Conservation (phyloP, 208 protist genomes). For the Crithidia acanthocephali region DNA sequence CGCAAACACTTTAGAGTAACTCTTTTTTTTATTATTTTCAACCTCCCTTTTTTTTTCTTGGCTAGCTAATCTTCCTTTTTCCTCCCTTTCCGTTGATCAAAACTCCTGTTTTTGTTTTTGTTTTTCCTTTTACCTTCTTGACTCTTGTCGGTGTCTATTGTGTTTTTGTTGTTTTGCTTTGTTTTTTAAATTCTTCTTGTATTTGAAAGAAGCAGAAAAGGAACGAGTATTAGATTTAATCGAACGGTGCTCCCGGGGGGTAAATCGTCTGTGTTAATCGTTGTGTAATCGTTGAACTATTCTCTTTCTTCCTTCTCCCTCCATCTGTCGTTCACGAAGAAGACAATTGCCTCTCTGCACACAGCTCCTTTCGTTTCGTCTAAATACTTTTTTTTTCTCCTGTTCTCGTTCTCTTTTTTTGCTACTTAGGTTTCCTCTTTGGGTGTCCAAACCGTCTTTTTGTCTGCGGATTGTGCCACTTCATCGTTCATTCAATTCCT, state of each 20-base stretch:
- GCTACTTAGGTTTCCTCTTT: not conserved
- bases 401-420: not conserved
- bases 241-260: too few relatives aligned
- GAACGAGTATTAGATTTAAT: too few relatives aligned
- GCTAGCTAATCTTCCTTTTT: conserved; percentile 4
- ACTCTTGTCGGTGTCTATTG: not conserved
- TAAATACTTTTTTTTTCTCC: not conserved
- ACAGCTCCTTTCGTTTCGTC: not conserved
- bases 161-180: conserved; percentile 19
- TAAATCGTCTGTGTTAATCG: too few relatives aligned
- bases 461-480: not conserved
- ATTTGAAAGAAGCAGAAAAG: not conserved
- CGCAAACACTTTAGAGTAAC: not conserved
- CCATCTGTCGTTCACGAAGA: not conserved
- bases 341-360: not conserved
- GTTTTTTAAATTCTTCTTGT: too few relatives aligned
- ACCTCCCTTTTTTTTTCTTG: conserved; percentile 12
- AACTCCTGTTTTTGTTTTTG: too few relatives aligned
- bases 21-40: conserved; percentile 12
- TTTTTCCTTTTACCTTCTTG: too few relatives aligned
- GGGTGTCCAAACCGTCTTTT: not conserved
- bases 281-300: too few relatives aligned
- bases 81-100: not conserved
- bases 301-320: not conserved
- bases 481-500: not conserved